Conservation (phyloP, 495 filamentous ascomycete genomes). For the Xylaria longipes region DNA sequence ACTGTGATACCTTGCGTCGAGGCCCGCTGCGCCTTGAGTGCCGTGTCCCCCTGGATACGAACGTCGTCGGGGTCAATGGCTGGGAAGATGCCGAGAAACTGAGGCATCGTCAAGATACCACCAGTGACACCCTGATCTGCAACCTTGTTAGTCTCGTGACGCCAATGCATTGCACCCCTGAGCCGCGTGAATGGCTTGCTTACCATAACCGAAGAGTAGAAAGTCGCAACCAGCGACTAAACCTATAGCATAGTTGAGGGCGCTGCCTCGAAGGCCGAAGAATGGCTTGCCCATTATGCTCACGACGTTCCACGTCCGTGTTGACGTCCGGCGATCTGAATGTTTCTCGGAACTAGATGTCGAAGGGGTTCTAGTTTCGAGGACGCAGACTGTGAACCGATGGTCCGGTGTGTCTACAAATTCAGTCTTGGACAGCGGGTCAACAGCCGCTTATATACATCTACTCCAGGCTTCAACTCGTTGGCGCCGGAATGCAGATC, state of each 20-base stretch:
- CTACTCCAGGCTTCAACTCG: background rate
- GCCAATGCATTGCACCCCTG: background rate
- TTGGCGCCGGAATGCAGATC: constrained; percentile 6
- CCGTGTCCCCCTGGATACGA: constrained; percentile 1
- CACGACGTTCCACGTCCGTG: background rate
- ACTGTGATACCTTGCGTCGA: constrained; percentile 67
- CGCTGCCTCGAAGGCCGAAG: constrained; percentile 70
- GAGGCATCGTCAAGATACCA: constrained; percentile 61
- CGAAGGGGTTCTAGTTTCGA: background rate
- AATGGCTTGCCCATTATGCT: constrained; percentile 51
- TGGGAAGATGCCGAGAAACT: constrained; percentile 63
- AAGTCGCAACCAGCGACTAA: constrained; percentile 75
- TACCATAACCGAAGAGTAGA: constrained; percentile 57
- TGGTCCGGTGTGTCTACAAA: background rate
- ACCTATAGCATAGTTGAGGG: constrained; percentile 71
- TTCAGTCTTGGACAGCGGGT: constrained; percentile 7
- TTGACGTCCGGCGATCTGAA: background rate
- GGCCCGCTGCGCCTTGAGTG: constrained; percentile 52
- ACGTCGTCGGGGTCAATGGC: constrained; percentile 57
- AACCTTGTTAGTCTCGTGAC: constrained; percentile 26
- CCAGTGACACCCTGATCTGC: constrained; percentile 63
- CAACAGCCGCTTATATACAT: constrained; percentile 19
- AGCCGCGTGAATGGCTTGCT: background rate
- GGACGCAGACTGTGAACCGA: background rate
- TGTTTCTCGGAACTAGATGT: background rate